Percentiles rank a stretch among this genome's conserved stretches.
Evolutionary conservation across 1,139 yeast genomes (phyloP).

Genomic region (Yamadazyma blattariae): DNA sequence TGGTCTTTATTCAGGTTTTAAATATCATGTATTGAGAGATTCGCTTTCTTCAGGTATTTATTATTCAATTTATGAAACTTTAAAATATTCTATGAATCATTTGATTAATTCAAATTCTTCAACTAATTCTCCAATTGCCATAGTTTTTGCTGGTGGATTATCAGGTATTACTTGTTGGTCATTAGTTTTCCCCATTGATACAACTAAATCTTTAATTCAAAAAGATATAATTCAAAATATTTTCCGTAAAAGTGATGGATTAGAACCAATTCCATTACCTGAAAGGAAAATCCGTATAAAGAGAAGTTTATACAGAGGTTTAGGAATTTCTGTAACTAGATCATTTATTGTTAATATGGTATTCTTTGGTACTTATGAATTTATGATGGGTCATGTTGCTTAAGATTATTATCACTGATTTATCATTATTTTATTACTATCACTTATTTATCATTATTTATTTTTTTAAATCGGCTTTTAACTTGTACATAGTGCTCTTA

Average conservation of each 20-base stretch:
- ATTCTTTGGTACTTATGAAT: slow-evolving; percentile 72
- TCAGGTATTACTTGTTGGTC: slow-evolving; percentile 78
- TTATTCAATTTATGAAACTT: slow-evolving; percentile 72
- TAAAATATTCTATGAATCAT: slow-evolving; percentile 47
- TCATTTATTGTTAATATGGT: slow-evolving; percentile 73
- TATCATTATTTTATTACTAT: background rate
- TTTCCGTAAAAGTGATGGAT: slow-evolving; percentile 49
- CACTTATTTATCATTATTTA: background rate
- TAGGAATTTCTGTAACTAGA: slow-evolving; percentile 70
- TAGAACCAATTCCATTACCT: slow-evolving; percentile 30
- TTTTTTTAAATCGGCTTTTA: background rate
- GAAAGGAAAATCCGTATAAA: slow-evolving; percentile 34
- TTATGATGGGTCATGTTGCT: slow-evolving; percentile 52
- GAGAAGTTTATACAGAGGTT: slow-evolving; percentile 65
- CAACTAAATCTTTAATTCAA: slow-evolving; percentile 71
- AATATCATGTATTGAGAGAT: slow-evolving; percentile 66
- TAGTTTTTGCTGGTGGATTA: slow-evolving; percentile 68
- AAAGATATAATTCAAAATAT: slow-evolving; percentile 69
- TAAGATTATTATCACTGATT: slow-evolving; percentile 8
- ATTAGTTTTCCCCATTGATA: slow-evolving; percentile 75
- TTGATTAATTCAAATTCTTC: slow-evolving; percentile 30
- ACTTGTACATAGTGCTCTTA: slow-evolving; percentile 11
- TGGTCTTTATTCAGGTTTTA: slow-evolving; percentile 74
- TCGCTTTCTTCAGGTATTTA: slow-evolving; percentile 70
- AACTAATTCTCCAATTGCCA: slow-evolving; percentile 31